Evolutionary conservation across 768 basidiomycete species (phyloP).

Genomic region (Suillus paluster): DNA sequence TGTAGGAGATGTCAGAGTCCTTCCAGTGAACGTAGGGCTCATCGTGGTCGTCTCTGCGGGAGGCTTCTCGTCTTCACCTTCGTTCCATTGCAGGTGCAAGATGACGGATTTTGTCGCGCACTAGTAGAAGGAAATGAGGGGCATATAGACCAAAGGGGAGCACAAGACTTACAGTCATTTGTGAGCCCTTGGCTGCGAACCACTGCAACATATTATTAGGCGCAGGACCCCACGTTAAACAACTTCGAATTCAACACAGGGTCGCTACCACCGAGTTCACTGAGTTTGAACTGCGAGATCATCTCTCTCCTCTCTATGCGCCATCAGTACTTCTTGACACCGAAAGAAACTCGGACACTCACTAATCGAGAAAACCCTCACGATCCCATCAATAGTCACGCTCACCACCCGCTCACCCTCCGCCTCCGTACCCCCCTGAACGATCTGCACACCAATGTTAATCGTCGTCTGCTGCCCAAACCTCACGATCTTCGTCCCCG

Average conservation of each 20-base stretch:
- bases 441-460: slow-evolving; percentile 88
- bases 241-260: slow-evolving; percentile 68
- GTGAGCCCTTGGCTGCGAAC: slow-evolving; percentile 89
- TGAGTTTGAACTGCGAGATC: slow-evolving; percentile 90
- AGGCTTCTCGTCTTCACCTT: slow-evolving; percentile 47
- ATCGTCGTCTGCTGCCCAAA: slow-evolving; percentile 94
- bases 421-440: slow-evolving; percentile 39
- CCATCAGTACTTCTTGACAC: slow-evolving; percentile 18
- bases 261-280: slow-evolving; percentile 73
- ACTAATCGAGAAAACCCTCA: slow-evolving; percentile 91
- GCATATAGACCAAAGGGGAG: neutral
- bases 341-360: slow-evolving; percentile 35
- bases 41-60: slow-evolving; percentile 18
- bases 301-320: slow-evolving; percentile 71
- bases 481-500: slow-evolving; percentile 85
- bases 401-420: slow-evolving; percentile 88
- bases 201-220: slow-evolving; percentile 93
- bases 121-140: slow-evolving; percentile 39
- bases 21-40: slow-evolving; percentile 29
- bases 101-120: slow-evolving; percentile 90
- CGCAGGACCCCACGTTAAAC: slow-evolving; percentile 76
- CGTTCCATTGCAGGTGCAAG: slow-evolving; percentile 85
- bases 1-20: slow-evolving; percentile 31
- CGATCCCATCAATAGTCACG: slow-evolving; percentile 91
- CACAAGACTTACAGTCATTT: slow-evolving; percentile 74